A percentile compares a stretch with the other conserved stretches of the same genome.
phyloP scores from a whole-genome alignment of 2,329 filamentous ascomycete genomes.

The Zymoseptoria tritici region DNA sequence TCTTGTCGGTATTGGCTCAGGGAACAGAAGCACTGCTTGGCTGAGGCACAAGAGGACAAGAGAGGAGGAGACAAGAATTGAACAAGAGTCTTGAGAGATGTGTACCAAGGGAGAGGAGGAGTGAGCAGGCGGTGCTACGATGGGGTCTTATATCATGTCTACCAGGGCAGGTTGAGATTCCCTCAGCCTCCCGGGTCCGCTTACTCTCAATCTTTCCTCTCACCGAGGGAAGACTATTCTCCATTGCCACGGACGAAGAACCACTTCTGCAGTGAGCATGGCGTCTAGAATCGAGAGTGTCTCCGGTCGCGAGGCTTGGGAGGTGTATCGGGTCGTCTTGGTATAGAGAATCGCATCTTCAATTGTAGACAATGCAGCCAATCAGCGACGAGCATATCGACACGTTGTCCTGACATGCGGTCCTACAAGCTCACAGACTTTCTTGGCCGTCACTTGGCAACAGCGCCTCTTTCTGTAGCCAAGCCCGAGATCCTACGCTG shows the following conservation, averaged over 20 bases:
- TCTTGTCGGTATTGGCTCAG: constrained; percentile 17
- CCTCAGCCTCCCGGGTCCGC: no score
- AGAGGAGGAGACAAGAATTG: no score
- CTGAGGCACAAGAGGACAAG: background rate
- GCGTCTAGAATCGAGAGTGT: no score
- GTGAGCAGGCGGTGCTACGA: background rate
- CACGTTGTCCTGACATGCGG: background rate
- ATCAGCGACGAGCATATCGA: background rate
- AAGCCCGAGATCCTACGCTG: no score
- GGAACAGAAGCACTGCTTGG: no score
- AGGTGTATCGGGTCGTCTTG: background rate
- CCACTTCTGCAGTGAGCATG: no score
- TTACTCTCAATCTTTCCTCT: no score
- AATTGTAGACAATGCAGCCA: background rate
- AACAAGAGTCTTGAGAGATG: background rate
- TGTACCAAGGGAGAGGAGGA: background rate
- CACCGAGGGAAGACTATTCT: no score
- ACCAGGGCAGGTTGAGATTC: no score
- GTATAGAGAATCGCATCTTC: background rate
- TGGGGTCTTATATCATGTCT: no score
- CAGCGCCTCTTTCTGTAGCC: background rate
- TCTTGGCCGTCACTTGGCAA: background rate
- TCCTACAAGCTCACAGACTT: background rate
- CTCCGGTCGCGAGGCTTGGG: background rate
- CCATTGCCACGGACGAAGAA: no score